phyloP scores from a whole-genome alignment of 225 moss, liverwort and hornwort species.

The Rhytidiadelphus loreus region DNA sequence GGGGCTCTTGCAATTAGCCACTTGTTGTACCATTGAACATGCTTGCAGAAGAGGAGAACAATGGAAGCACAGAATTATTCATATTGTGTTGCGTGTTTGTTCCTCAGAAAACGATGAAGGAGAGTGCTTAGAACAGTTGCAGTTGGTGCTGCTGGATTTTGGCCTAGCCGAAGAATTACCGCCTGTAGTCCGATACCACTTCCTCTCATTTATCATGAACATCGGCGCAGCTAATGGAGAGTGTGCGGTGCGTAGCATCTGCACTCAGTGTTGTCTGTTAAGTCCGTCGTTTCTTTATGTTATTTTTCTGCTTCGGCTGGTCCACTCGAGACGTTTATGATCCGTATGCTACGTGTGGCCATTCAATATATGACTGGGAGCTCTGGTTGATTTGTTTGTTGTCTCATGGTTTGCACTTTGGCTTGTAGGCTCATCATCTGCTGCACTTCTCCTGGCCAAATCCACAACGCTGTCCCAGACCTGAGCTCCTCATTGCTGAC shows the following conservation, averaged over 20 bases:
- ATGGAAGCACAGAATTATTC: not conserved
- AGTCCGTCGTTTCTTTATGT: not conserved
- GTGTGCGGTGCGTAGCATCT: constrained; percentile 47
- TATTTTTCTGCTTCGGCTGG: not conserved
- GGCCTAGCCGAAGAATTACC: constrained; percentile 91
- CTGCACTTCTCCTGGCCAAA: constrained; percentile 78
- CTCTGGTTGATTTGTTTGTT: not conserved
- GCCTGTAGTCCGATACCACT: constrained; percentile 78
- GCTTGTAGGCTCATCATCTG: constrained; percentile 60
- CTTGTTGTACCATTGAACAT: not conserved
- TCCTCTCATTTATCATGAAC: constrained; percentile 87
- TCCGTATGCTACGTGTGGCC: not conserved
- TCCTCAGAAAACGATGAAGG: constrained; percentile 44
- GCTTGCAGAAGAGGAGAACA: not conserved
- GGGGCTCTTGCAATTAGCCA: not conserved
- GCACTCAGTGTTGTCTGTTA: not conserved
- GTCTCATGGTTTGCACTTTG: not conserved
- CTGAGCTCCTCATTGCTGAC: constrained; percentile 40
- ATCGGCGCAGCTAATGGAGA: constrained; percentile 82
- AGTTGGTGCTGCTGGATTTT: constrained; percentile 87
- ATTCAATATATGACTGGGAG: not conserved
- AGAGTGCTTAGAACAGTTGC: constrained; percentile 48
- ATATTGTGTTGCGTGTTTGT: not conserved
- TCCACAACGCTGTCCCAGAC: constrained; percentile 46
- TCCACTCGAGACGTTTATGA: not conserved